Evolutionary conservation across 495 filamentous ascomycete genomes (phyloP), one percentile per base, ranked within the genome.

Genomic region (Hypoxylon cercidicola): DNA sequence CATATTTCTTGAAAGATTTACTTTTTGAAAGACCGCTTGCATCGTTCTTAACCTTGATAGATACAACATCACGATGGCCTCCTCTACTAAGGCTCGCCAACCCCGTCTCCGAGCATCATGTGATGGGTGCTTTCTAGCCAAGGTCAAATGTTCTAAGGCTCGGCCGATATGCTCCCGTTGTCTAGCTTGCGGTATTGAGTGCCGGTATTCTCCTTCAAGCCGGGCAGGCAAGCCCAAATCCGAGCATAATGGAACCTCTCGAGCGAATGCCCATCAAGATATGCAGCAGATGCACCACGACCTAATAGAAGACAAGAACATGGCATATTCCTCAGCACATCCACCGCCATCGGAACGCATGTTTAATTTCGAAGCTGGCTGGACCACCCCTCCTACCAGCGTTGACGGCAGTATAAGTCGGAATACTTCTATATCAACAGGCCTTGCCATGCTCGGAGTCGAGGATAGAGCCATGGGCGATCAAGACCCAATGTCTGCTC

Each of bases 81-180:
- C 69, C 37, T 64, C 67, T n/a, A 41, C 65, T 2, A 77, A 77
- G 54, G 68, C 68, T 48, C 81, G 72, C 47, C 75, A 74, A 55
- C 74, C 73, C 40, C 75, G 80, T 20, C 75, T 84, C 48, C 76
- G 81, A 40, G 80, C 78, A 25, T 84, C 82, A 34, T 85, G 82
- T 68, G 82, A 85, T 63, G 79, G 79, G n/a, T 85, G 82, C 68
- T 81, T 83, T 57, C 68, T 82, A 28, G 81, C 82, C 37, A 85
- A 85, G 64, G 81, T 85, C 72, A 84, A 83, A 60, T 85, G 82
- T 69, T 79, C 78, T 59, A 85, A 84, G 58, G 72, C 71, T 1
- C 74, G 78, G 39, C 81, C 82, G 3, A 70, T 82, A 47, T 85
- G 82, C 63, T 72, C 74, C 19, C 77, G 82, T 16, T 85, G 82